Conservation (phyloP, 345 rosid genomes). For the Alliaria petiolata region DNA sequence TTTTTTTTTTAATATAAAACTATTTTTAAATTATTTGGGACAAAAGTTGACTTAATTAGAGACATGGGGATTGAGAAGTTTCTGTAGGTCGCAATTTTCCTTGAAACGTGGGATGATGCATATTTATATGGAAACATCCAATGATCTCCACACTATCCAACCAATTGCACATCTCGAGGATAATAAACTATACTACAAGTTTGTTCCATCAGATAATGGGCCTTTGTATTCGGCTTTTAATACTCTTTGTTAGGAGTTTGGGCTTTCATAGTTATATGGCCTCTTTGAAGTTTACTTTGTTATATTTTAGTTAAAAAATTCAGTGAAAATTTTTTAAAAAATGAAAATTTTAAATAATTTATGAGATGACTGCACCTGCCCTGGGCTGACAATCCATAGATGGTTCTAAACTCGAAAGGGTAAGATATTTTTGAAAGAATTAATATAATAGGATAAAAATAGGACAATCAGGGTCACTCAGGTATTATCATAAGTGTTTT, state of each 20-base stretch:
- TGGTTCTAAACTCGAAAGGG: too few species aligned
- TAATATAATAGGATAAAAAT: too few species aligned
- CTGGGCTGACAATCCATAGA: too few species aligned
- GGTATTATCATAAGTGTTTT: too few species aligned
- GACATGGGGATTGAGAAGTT: conserved; percentile 14
- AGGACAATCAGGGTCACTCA: too few species aligned
- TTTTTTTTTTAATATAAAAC: background rate
- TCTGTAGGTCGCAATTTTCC: conserved; percentile 19
- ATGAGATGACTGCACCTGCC: too few species aligned
- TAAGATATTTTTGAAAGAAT: too few species aligned
- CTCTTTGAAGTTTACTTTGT: too few species aligned
- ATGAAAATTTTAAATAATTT: too few species aligned
- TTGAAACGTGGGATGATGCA: conserved; percentile 28
- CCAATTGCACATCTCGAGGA: conserved; percentile 24
- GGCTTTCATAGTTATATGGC: background rate
- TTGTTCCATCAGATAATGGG: background rate
- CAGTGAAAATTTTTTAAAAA: too few species aligned
- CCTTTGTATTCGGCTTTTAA: background rate
- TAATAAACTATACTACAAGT: background rate
- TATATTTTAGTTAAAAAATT: too few species aligned
- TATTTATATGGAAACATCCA: conserved; percentile 14
- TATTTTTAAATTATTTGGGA: background rate
- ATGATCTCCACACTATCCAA: background rate
- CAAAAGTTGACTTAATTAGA: conserved; percentile 26
- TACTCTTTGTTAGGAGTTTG: background rate